A percentile compares a stretch with the other conserved stretches of the same genome.
Evolutionary conservation across 176 grass and related monocot species (phyloP).

Genomic region (Microstegium vimineum): DNA sequence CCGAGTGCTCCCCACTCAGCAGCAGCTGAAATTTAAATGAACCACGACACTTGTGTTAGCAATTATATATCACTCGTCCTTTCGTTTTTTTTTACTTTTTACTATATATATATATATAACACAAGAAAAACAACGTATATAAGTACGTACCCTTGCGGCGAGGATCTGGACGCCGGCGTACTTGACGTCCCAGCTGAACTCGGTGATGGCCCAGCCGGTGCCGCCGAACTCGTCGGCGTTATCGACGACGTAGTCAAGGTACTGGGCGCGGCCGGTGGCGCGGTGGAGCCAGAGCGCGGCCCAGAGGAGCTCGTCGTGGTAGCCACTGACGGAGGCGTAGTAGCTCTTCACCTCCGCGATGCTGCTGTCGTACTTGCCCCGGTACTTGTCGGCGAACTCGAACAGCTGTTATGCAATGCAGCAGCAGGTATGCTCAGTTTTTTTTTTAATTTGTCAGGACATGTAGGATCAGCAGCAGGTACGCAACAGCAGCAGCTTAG

Average conservation of each 20-base stretch:
- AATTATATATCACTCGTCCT: too few relatives aligned
- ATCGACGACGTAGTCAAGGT: conserved; percentile 61
- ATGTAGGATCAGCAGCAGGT: too few relatives aligned
- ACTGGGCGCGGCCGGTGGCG: conserved; percentile 37
- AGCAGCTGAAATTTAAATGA: conserved; percentile 24
- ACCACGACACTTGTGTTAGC: too few relatives aligned
- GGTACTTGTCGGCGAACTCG: conserved; percentile 69
- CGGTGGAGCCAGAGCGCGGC: conserved; percentile 81
- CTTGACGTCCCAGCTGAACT: conserved; percentile 91
- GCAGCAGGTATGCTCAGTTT: too few relatives aligned
- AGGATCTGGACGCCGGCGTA: conserved; percentile 74
- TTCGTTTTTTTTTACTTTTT: too few relatives aligned
- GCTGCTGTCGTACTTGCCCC: conserved; percentile 66
- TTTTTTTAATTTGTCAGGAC: too few relatives aligned
- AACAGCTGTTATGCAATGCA: conserved; percentile 36
- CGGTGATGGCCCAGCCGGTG: conserved; percentile 71
- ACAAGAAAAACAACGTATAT: too few relatives aligned
- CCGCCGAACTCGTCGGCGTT: conserved; percentile 61
- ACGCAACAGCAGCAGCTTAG: too few relatives aligned
- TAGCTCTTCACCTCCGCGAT: conserved; percentile 86
- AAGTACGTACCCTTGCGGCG: conserved; percentile 46
- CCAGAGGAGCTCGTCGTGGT: conserved; percentile 86
- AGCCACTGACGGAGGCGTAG: conserved; percentile 78
- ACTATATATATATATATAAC: too few relatives aligned
- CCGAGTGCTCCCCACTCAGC: conserved; percentile 22